These are phyloP conservation scores for Euphorbia lathyris DNA, from an alignment of 345 rosid species.

Conservation along the genomic window DNA sequence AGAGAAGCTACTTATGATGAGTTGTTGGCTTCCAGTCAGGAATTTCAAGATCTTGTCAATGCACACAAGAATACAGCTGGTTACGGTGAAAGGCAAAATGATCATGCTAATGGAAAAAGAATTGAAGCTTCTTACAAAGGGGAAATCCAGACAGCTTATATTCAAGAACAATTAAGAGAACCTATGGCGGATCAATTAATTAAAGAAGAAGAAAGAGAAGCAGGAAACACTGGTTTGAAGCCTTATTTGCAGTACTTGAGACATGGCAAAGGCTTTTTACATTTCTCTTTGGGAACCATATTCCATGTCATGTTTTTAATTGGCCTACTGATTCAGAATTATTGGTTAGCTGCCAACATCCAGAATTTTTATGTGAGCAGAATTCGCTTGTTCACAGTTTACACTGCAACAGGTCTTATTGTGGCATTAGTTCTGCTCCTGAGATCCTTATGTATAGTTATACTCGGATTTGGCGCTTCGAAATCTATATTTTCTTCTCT, in stretches of 20 bases:
- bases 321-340: constrained; percentile 30
- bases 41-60: constrained; percentile 49
- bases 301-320: constrained; percentile 22
- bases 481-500: constrained; percentile 29
- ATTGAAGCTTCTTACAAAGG: constrained; percentile 16
- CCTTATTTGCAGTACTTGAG: constrained; percentile 46
- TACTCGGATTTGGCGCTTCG: constrained; percentile 31
- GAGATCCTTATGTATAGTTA: constrained; percentile 23
- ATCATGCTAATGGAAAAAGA: neutral
- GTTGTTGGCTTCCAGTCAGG: constrained; percentile 34
- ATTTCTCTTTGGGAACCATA: constrained; percentile 21
- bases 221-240: constrained; percentile 47
- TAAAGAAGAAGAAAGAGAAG: constrained; percentile 50
- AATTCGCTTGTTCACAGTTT: constrained; percentile 22
- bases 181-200: constrained; percentile 42
- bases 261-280: constrained; percentile 32
- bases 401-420: constrained; percentile 20
- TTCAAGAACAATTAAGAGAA: constrained; percentile 10
- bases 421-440: constrained; percentile 27
- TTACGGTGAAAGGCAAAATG: constrained; percentile 8
- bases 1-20: constrained; percentile 36
- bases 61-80: constrained; percentile 36
- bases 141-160: constrained; percentile 28
- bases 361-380: constrained; percentile 24
- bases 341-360: constrained; percentile 39